Base-by-base conservation (phyloP, 768 basidiomycete genomes). In the Hypsizygus marmoreus region DNA sequence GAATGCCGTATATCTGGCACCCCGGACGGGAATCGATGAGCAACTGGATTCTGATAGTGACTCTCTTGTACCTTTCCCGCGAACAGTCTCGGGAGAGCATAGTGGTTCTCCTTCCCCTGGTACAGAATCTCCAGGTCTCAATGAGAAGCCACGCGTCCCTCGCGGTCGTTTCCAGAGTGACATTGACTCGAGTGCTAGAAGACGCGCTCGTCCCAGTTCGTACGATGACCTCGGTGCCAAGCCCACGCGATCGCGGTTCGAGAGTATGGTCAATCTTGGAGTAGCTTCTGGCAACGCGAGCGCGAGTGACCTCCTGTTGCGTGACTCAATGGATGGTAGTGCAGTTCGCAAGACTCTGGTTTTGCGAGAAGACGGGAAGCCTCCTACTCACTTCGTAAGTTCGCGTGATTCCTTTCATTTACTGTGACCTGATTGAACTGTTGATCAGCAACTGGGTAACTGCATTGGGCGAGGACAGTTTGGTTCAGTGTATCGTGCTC, bases 401-500 rank as follows among this genome's bases (percentile, higher is more conserved):
- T 30, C 4, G 6, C 38, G 38, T 17, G 42, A 17, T 45, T 53
- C 28, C 35, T 45, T 43, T 45, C 20, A 28, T 24, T 19, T 24
- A 25, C 25, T 11, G 16, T 46, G 33, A 37, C 23, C 14, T 28
- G 34, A 35, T 11, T 50, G 30, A 40, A 55, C 29, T 32, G 40
- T 8, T 33, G 44, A 54, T 23, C 60, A 97, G 95, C 93, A 95
- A 94, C 76, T 99, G 14, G 95, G 95, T 23, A 95, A 97, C 66
- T 95, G 92, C 63, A 95, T 99, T 53, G 95, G 95, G 2, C 84
- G 90, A 38, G 95, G 95, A 6, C 95, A 98, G 70, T 98, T 97
- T 65, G 95, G 95, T 22, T 82, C 93, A 7, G 95, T 98, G 5
- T 97, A 95, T 65, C 83, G 92, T 11, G 95, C 95, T 10, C 75